Base-by-base conservation (phyloP, 225 moss, liverwort and hornwort species). In the Lunularia cruciata region DNA sequence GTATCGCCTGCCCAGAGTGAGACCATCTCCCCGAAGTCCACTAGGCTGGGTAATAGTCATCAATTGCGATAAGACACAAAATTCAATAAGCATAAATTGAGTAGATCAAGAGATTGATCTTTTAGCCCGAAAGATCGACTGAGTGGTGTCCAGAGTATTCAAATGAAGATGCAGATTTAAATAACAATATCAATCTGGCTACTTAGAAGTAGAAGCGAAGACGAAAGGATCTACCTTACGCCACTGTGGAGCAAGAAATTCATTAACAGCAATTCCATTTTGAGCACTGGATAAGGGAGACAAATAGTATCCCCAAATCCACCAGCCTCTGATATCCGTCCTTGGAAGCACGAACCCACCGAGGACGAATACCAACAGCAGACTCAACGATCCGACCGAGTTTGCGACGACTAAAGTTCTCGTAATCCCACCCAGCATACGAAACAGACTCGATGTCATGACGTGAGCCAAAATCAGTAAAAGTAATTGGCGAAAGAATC, bases 231-330 rank as follows among this genome's bases (percentile, higher is more conserved):
- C 20, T 71, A 87, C 88, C 86, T 45, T 82, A 30, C 52, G 62
- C 92, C 95, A 95, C n/a, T 88, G 79, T 6, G 85, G 84, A 36
- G 87, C 87, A 10, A 80, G 75, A 69, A 79, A 88, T 52, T 95
- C 92, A 60, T 88, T 87, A 8, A 69, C 73, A 22, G 60, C 18
- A 5, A 89, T 71, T 6, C 66, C 51, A 36, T 86, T 83, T 19
- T 84, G 70, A 19, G 81, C 47, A 47, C 90, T 92, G 23, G 83
- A 67, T 38, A 90, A 43, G 22, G 92, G 92, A 23, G 79, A 76
- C 12, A 73, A 0, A 85, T 88, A 95, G 67, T 90, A 95, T 2
- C 72, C 92, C 95, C 92, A 95, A n/a, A 87, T 84, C 90, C 92
- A 92, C 88, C 88, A 95, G 20, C 68, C 66, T 14, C 75, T 80